Conservation (phyloP, 805 yeast genomes). For the Candida pseudoglaebosa region DNA sequence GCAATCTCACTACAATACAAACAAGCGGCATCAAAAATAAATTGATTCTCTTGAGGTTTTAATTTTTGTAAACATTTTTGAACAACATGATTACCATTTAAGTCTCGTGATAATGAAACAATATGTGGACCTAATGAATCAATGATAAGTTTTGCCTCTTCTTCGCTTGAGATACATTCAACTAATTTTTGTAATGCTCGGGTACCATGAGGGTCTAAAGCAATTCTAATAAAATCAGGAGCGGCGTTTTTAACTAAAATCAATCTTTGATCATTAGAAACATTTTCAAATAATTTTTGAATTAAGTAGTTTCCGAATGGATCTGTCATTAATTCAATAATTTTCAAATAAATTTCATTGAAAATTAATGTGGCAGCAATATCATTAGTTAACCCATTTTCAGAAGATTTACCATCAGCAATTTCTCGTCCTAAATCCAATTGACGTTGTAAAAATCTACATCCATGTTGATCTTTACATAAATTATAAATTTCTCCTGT, state of each 20-base stretch:
- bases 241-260: conserved; percentile 67
- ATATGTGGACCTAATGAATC: conserved; percentile 63
- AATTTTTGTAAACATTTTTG: conserved; percentile 85
- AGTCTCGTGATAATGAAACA: conserved; percentile 76
- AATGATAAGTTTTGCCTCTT: conserved; percentile 66
- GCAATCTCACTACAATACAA: conserved; percentile 74
- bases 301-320: conserved; percentile 97
- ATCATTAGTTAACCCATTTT: conserved; percentile 18
- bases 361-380: conserved; percentile 72
- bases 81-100: conserved; percentile 95
- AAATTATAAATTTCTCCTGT: conserved; percentile 70
- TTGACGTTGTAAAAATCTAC: conserved; percentile 86
- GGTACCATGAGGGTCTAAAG: conserved; percentile 93
- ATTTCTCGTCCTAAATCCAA: conserved; percentile 56
- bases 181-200: conserved; percentile 90
- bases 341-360: conserved; percentile 71
- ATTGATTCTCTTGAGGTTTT: conserved; percentile 66
- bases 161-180: conserved; percentile 68
- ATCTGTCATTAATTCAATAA: conserved; percentile 86
- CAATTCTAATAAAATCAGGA: conserved; percentile 70
- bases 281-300: conserved; percentile 83
- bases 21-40: conserved; percentile 84
- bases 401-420: conserved; percentile 9
- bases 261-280: conserved; percentile 65
- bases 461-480: conserved; percentile 96